phyloP scores from a whole-genome alignment of 805 yeast genomes.

The Komagataella pastoris region DNA sequence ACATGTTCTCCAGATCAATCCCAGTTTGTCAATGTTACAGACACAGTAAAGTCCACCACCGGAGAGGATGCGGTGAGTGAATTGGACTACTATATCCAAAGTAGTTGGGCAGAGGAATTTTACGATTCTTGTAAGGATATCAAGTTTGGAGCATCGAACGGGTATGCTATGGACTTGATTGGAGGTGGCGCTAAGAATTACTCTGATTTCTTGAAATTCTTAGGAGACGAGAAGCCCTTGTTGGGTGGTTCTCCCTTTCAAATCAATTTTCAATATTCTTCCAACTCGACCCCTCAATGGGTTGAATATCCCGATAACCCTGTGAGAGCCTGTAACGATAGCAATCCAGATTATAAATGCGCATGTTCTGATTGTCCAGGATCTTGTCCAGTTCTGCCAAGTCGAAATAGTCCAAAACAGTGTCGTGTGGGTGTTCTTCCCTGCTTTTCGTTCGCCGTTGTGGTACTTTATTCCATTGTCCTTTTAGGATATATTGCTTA shows the following conservation, averaged over 20 bases:
- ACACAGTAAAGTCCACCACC: slow-evolving; percentile 32
- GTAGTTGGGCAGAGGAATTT: slow-evolving; percentile 45
- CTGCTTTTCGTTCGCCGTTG: slow-evolving; percentile 57
- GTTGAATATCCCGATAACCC: slow-evolving; percentile 17
- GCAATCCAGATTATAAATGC: slow-evolving; percentile 45
- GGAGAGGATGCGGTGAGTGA: slow-evolving; percentile 56
- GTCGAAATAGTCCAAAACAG: slow-evolving; percentile 19
- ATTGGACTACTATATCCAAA: slow-evolving; percentile 47
- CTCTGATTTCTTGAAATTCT: slow-evolving; percentile 62
- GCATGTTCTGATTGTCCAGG: slow-evolving; percentile 84
- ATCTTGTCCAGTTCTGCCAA: slow-evolving; percentile 62
- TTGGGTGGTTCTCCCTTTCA: slow-evolving; percentile 95
- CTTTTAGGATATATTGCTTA: slow-evolving; percentile 4
- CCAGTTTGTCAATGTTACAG: slow-evolving; percentile 54
- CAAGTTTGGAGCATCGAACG: slow-evolving; percentile 89
- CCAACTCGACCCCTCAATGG: slow-evolving; percentile 6
- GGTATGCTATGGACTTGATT: slow-evolving; percentile 89
- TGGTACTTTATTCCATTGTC: slow-evolving; percentile 30
- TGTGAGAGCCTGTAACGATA: slow-evolving; percentile 42
- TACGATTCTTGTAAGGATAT: slow-evolving; percentile 80
- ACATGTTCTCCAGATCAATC: slow-evolving; percentile 85
- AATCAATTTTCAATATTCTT: slow-evolving; percentile 55
- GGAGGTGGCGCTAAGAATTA: slow-evolving; percentile 93
- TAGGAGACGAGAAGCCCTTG: slow-evolving; percentile 90
- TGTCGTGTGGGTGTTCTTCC: slow-evolving; percentile 55